phyloP scores from a whole-genome alignment of 164 flowering plant species.

The Chloranthus sessilifolius region DNA sequence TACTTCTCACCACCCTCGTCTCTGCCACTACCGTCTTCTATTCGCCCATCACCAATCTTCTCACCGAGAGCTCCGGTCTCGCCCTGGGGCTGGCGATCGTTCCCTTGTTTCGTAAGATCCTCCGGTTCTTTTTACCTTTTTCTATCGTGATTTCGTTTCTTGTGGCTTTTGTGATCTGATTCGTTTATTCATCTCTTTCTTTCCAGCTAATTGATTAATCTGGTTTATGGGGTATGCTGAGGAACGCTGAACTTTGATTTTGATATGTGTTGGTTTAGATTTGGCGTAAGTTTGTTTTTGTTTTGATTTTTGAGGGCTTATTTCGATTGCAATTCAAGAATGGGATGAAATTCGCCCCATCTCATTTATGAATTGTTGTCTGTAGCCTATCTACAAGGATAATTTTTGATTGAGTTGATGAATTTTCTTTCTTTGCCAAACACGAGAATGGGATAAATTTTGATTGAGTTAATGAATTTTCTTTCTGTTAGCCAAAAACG shows the following conservation, averaged over 20 bases:
- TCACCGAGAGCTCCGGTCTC: constrained; percentile 58
- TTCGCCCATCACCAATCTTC: constrained; percentile 61
- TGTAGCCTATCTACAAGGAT: too few relatives aligned
- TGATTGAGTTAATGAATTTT: too few relatives aligned
- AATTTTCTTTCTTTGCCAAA: too few relatives aligned
- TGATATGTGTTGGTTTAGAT: background rate
- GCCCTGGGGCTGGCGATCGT: constrained; percentile 60
- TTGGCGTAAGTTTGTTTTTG: background rate
- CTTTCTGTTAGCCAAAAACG: too few relatives aligned
- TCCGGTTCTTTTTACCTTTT: background rate
- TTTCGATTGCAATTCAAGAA: too few relatives aligned
- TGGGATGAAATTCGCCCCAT: too few relatives aligned
- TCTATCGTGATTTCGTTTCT: background rate
- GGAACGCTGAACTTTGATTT: background rate
- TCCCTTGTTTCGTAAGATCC: constrained; percentile 64
- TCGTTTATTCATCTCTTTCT: background rate
- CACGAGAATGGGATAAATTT: too few relatives aligned
- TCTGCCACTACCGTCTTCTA: constrained; percentile 69
- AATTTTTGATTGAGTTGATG: too few relatives aligned
- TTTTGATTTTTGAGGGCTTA: background rate
- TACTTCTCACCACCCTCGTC: constrained; percentile 76
- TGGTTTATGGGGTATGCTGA: too few relatives aligned
- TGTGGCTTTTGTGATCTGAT: background rate
- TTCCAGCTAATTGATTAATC: background rate
- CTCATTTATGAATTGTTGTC: too few relatives aligned